Conservation (phyloP, 768 basidiomycete species). For the Sutorius australiensis region DNA sequence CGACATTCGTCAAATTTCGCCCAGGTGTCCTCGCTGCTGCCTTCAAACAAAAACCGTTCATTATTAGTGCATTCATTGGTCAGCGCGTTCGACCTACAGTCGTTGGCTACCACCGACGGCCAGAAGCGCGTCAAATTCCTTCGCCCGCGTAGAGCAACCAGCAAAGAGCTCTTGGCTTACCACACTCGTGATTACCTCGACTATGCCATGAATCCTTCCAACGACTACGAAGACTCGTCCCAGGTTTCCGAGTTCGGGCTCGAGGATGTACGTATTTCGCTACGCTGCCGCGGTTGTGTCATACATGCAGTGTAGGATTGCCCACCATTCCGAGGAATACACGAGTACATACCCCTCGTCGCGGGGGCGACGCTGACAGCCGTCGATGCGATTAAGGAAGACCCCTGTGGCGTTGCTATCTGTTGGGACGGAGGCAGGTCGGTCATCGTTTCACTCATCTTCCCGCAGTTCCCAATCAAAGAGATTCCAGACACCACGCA, state of each 20-base stretch:
- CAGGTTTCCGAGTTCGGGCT: constrained; percentile 48
- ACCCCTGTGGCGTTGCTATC: constrained; percentile 58
- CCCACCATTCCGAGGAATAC: constrained; percentile 66
- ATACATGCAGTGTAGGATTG: constrained; percentile 58
- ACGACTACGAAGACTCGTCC: constrained; percentile 21
- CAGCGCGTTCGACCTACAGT: constrained; percentile 48
- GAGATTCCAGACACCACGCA: constrained; percentile 68
- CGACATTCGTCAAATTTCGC: neutral
- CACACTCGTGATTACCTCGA: constrained; percentile 74
- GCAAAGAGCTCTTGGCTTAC: constrained; percentile 58
- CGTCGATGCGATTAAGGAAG: constrained; percentile 51
- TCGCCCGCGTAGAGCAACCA: constrained; percentile 50
- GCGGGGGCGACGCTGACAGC: constrained; percentile 80
- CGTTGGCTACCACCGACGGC: constrained; percentile 23
- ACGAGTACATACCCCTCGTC: constrained; percentile 64
- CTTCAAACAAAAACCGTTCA: constrained; percentile 67
- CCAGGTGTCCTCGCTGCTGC: constrained; percentile 53
- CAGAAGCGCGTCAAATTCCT: constrained; percentile 40
- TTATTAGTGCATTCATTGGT: constrained; percentile 62
- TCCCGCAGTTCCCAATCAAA: neutral
- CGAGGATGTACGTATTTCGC: constrained; percentile 45
- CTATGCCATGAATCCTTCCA: constrained; percentile 41
- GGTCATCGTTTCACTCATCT: constrained; percentile 3
- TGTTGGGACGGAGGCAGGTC: constrained; percentile 92
- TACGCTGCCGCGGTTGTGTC: neutral